phyloP scores from a whole-genome alignment of 164 flowering plant genomes.

The Umbellularia californica region DNA sequence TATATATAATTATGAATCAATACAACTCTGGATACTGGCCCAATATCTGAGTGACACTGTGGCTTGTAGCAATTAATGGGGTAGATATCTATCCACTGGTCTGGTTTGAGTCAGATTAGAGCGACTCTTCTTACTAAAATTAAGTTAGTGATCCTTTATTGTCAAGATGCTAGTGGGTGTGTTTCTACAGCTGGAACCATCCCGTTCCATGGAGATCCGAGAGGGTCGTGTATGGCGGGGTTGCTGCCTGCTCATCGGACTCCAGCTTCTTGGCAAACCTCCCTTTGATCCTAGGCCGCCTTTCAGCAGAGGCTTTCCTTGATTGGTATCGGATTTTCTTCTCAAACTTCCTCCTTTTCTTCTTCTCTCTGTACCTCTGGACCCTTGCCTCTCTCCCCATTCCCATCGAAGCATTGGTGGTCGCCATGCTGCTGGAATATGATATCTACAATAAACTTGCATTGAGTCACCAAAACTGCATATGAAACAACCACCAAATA shows the following conservation, averaged over 20 bases:
- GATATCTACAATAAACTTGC: not conserved
- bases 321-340: constrained; percentile 31
- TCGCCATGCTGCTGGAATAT: not conserved
- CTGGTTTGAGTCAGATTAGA: too few species aligned
- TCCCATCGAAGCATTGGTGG: not conserved
- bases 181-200: constrained; percentile 3
- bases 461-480: not conserved
- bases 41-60: too few species aligned
- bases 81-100: too few species aligned
- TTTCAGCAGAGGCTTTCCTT: constrained; percentile 31
- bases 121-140: too few species aligned
- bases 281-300: constrained; percentile 29
- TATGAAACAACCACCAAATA: not conserved
- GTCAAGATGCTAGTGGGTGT: not conserved
- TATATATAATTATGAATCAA: too few species aligned
- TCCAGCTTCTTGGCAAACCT: constrained; percentile 23
- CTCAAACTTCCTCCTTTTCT: constrained; percentile 24
- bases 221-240: not conserved
- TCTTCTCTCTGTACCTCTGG: constrained; percentile 33
- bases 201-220: not conserved
- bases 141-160: not conserved
- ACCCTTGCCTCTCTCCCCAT: constrained; percentile 29
- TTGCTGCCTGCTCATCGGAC: not conserved
- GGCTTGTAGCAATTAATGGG: too few species aligned
- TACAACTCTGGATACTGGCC: too few species aligned